Evolutionary conservation across 202 grass and related monocot genomes (phyloP), one percentile per base, ranked within the genome.

Genomic region (Panicum virgatum): DNA sequence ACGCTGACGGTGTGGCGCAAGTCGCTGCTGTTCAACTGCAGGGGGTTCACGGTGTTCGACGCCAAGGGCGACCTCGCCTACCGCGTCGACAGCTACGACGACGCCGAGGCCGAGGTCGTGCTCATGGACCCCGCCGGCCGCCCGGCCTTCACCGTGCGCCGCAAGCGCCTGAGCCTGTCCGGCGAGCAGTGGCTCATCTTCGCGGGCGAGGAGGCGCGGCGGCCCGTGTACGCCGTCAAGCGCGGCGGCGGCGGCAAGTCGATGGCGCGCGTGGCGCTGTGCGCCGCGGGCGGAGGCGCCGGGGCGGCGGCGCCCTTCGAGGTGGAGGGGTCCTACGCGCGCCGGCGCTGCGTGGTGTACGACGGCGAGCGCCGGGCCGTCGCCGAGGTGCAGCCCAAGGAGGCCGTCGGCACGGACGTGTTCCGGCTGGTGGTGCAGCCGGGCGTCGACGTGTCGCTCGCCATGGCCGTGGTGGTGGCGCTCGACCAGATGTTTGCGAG

Each of bases 31-130:
- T 95, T 93, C 90, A 92, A 89, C 75, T 92, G 90, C 87, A 91
- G 84, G 45, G 96, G 96, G 19, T 98, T 95, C 89, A 91, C 92
- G 14, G 96, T 95, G 45, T 98, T 91, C 88, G 92, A 95, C 84
- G 71, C 88, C n/a, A 83, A 50, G 72, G 95, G 96, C 45, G 67
- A 93, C 82, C 82, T 98, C 0, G 89, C 86, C 4, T 98, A 86
- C 91, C 90, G 96, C 82, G 96, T 93, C 18, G 92, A 98, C 75
- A 91, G 79, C 87, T 98, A 93, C 86, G 90, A 93, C 86, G 90
- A 83, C 34, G 84, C 80, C 5, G 88, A 90, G 56, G 80, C 77
- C 36, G 82, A 93, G 87, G 87, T 95, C 6, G 90, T 98, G 9
- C 90, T 98, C 72, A 98, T 98, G 96, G 92, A 98, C 79, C 18